phyloP scores from a whole-genome alignment of 352 stramenopile genomes.

The Globisporangium nunn region DNA sequence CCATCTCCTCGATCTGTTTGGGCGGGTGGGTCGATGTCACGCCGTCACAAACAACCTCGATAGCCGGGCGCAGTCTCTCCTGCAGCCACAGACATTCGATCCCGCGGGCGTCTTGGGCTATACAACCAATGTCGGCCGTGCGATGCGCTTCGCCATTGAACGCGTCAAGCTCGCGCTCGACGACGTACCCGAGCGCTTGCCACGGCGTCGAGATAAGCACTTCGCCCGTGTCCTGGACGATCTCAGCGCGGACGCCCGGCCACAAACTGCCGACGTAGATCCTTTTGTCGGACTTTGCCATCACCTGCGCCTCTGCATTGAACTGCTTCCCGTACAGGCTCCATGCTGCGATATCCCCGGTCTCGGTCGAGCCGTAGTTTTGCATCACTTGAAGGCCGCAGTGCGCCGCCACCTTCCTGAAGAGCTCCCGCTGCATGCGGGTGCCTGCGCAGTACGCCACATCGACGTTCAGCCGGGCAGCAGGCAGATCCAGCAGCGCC shows the following conservation, averaged over 20 bases:
- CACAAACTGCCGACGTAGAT: conserved; percentile 66
- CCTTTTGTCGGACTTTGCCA: conserved; percentile 19
- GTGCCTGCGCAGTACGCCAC: conserved; percentile 70
- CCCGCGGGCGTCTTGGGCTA: conserved; percentile 12
- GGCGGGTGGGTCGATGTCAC: conserved; percentile 19
- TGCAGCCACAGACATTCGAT: conserved; percentile 57
- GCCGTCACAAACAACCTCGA: conserved; percentile 26
- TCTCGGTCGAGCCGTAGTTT: conserved; percentile 86
- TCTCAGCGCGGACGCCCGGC: conserved; percentile 47
- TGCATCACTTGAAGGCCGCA: conserved; percentile 74
- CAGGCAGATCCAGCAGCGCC: conserved; percentile 41
- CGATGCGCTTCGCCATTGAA: conserved; percentile 31
- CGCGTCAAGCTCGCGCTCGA: conserved; percentile 33
- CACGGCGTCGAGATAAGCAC: conserved; percentile 74
- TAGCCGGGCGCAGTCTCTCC: conserved; percentile 42
- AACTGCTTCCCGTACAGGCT: conserved; percentile 38
- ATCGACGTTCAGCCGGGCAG: conserved; percentile 47
- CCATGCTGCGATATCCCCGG: conserved; percentile 73
- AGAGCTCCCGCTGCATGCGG: conserved; percentile 45
- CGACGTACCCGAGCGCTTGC: conserved; percentile 74
- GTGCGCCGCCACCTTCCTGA: conserved; percentile 36
- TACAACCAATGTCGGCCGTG: conserved; percentile 51
- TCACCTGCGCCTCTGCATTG: conserved; percentile 27
- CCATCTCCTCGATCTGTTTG: conserved; percentile 30
- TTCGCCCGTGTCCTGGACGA: conserved; percentile 41